phyloP scores from a whole-genome alignment of 257 asterid genomes.

The Scutellaria minor region DNA sequence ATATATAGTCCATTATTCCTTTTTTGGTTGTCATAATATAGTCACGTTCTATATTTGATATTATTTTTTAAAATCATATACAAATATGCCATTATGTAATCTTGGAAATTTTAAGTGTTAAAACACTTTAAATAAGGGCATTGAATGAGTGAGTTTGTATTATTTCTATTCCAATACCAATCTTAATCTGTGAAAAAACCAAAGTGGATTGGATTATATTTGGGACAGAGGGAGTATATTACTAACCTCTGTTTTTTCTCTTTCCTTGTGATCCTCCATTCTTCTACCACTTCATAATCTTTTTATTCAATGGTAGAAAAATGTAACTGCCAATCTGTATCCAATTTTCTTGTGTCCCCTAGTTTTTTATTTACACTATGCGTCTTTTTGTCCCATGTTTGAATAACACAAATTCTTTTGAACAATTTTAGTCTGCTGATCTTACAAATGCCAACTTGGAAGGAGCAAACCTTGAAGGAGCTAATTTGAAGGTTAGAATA shows the following conservation, averaged over 20 bases:
- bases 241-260: background rate
- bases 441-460: conserved; percentile 98
- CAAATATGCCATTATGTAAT: too few relatives aligned
- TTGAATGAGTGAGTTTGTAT: too few relatives aligned
- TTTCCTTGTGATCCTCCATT: background rate
- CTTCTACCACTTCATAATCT: background rate
- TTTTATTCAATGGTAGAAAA: conserved; percentile 2
- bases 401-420: conserved; percentile 25
- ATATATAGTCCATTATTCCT: too few relatives aligned
- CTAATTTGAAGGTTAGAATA: conserved; percentile 79
- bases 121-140: too few relatives aligned
- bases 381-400: conserved; percentile 17
- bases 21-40: too few relatives aligned
- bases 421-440: conserved; percentile 79
- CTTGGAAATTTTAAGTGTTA: too few relatives aligned
- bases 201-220: too few relatives aligned
- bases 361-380: conserved; percentile 8
- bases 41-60: too few relatives aligned
- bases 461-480: conserved; percentile 98
- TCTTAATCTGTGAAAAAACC: too few relatives aligned
- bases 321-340: conserved; percentile 19
- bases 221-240: background rate
- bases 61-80: too few relatives aligned
- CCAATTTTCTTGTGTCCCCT: conserved; percentile 18
- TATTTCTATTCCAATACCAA: too few relatives aligned